phyloP scores from a whole-genome alignment of 2,329 filamentous ascomycete genomes.

The Fusarium sterilihyphosum region DNA sequence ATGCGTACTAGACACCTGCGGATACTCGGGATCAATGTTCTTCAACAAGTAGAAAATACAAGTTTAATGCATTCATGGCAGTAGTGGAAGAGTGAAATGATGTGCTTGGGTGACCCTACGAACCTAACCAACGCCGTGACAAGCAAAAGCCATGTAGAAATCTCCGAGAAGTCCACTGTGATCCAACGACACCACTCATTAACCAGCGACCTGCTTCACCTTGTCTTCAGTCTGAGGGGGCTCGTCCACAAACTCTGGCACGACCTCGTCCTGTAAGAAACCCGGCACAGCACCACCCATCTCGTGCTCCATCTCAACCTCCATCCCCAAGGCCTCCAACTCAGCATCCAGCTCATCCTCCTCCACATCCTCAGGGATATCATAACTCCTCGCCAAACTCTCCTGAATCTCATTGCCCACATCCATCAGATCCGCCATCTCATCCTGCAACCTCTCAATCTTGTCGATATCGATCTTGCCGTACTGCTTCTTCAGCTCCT shows the following conservation, averaged over 20 bases:
- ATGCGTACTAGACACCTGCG: too few relatives aligned
- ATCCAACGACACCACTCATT: not conserved
- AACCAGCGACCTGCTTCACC: slow-evolving; percentile 82
- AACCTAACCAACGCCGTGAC: slow-evolving; percentile 40
- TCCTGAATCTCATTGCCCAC: slow-evolving; percentile 99
- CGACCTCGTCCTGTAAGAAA: slow-evolving; percentile 89
- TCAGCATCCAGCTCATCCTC: slow-evolving; percentile 97
- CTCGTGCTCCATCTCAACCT: slow-evolving; percentile 85
- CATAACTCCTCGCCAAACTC: slow-evolving; percentile 88
- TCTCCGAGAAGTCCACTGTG: not conserved
- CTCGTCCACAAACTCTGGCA: slow-evolving; percentile 92
- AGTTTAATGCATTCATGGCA: not conserved
- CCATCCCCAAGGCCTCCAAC: slow-evolving; percentile 91
- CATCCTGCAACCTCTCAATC: slow-evolving; percentile 97
- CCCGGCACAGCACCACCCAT: slow-evolving; percentile 75
- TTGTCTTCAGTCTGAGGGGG: slow-evolving; percentile 77
- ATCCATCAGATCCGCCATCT: slow-evolving; percentile 98
- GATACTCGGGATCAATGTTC: not conserved
- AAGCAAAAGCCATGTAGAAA: not conserved
- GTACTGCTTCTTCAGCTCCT: slow-evolving; percentile 91
- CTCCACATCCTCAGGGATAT: slow-evolving; percentile 96
- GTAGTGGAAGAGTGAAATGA: slow-evolving; percentile 7
- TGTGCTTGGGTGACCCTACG: slow-evolving; percentile 28
- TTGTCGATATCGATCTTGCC: slow-evolving; percentile 97
- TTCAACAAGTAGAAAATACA: not conserved